phyloP scores from a whole-genome alignment of 2,329 filamentous ascomycete species.

The Ceratocystis papillata region DNA sequence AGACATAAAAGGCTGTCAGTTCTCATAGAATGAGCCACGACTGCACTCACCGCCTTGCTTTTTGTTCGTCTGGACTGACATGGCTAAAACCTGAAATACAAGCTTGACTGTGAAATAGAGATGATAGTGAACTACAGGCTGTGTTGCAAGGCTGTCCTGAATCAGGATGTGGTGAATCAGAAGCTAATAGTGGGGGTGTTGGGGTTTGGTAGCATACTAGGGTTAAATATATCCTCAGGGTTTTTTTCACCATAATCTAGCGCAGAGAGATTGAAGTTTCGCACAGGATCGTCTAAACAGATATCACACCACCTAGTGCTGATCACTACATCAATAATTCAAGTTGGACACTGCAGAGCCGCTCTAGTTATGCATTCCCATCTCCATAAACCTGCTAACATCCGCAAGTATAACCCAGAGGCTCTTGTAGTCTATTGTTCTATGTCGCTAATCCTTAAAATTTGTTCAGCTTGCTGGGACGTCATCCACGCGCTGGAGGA shows the following conservation, averaged over 20 bases:
- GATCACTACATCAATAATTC: not conserved
- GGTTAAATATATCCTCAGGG: not conserved
- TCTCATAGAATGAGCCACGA: not conserved
- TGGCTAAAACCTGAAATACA: constrained; percentile 27
- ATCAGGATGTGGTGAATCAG: not conserved
- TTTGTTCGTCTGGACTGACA: constrained; percentile 48
- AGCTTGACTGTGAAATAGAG: not conserved
- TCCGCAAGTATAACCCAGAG: constrained; percentile 21
- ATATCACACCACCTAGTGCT: not conserved
- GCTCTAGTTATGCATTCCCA: constrained; percentile 78
- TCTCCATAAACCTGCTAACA: constrained; percentile 69
- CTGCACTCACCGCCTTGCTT: constrained; percentile 58
- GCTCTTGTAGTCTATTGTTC: not conserved
- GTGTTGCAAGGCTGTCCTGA: not conserved
- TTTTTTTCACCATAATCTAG: not conserved
- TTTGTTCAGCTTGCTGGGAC: constrained; percentile 69
- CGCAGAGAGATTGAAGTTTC: not conserved
- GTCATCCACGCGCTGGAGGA: constrained; percentile 90
- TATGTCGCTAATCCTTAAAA: constrained; percentile 11
- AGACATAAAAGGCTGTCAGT: not conserved
- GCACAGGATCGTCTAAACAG: not conserved
- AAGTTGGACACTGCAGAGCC: not conserved
- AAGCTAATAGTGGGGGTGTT: constrained; percentile 12
- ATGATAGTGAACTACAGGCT: not conserved
- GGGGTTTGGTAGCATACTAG: not conserved